Evolutionary conservation across 352 stramenopile species (phyloP).

Genomic region (Globisporangium paddicum): DNA sequence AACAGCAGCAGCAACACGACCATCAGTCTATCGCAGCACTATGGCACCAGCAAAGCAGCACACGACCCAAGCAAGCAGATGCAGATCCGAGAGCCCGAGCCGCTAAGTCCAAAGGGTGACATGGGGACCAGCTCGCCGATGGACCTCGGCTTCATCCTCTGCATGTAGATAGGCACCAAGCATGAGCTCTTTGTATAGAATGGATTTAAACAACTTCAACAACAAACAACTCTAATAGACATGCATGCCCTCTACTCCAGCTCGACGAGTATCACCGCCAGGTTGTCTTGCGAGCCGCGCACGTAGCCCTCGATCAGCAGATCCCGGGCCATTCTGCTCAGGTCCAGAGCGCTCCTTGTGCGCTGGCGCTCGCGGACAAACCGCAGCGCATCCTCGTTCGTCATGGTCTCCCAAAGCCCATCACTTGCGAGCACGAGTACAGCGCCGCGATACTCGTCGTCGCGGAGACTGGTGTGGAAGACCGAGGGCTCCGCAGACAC

Average conservation of each 20-base stretch:
- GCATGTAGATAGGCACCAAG: too few relatives aligned
- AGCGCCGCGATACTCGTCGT: background rate
- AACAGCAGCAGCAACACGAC: too few relatives aligned
- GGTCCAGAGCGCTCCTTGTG: slow-evolving; percentile 22
- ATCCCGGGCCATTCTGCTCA: slow-evolving; percentile 73
- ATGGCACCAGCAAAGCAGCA: too few relatives aligned
- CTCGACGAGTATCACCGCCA: slow-evolving; percentile 73
- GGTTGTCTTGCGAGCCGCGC: slow-evolving; percentile 94
- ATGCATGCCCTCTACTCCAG: slow-evolving; percentile 8
- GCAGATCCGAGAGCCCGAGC: too few relatives aligned
- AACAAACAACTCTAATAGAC: too few relatives aligned
- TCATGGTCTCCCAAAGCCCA: slow-evolving; percentile 73
- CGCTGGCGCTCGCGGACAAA: slow-evolving; percentile 35
- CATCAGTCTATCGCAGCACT: too few relatives aligned
- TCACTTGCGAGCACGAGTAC: slow-evolving; percentile 69
- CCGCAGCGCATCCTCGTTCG: slow-evolving; percentile 35
- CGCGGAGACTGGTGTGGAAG: slow-evolving; percentile 24
- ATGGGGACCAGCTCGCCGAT: too few relatives aligned
- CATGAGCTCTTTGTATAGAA: too few relatives aligned
- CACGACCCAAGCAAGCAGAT: too few relatives aligned
- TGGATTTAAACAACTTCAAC: too few relatives aligned
- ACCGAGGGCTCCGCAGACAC: slow-evolving; percentile 84
- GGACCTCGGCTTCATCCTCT: too few relatives aligned
- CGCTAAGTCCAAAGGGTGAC: too few relatives aligned
- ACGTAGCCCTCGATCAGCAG: slow-evolving; percentile 92